Evolutionary conservation across 345 rosid genomes (phyloP).

Genomic region (Arabis hirsuta): DNA sequence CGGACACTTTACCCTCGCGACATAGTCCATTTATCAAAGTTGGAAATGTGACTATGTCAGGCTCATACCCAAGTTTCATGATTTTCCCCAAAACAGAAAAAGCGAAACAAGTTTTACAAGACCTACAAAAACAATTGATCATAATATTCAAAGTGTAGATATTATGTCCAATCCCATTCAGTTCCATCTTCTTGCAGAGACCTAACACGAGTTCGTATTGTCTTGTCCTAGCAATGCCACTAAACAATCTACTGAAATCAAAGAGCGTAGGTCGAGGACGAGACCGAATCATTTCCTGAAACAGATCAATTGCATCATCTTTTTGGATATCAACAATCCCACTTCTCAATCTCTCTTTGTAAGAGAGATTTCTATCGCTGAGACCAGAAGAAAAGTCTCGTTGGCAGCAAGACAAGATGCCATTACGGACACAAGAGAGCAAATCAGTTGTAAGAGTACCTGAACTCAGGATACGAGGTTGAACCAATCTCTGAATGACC

Average conservation of each 20-base stretch:
- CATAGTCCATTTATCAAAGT: neutral
- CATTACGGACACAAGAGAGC: no score
- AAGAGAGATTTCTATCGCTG: neutral
- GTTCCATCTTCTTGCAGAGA: constrained; percentile 9
- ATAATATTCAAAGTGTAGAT: neutral
- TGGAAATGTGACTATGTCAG: neutral
- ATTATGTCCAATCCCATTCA: neutral
- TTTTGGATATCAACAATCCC: neutral
- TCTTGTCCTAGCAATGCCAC: neutral
- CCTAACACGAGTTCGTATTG: neutral
- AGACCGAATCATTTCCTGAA: neutral
- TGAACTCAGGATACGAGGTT: no score
- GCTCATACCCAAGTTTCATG: constrained; percentile 8
- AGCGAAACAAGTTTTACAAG: neutral
- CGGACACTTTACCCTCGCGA: neutral
- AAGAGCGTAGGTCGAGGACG: constrained; percentile 6
- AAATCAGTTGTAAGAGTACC: no score
- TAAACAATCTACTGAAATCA: constrained; percentile 5
- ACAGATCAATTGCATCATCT: neutral
- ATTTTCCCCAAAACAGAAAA: neutral
- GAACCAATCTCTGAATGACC: no score
- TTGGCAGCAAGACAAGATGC: neutral
- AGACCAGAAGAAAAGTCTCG: constrained; percentile 25
- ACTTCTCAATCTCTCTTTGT: neutral
- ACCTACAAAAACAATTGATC: constrained; percentile 8